Evolutionary conservation across 2,329 filamentous ascomycete species (phyloP).

Genomic region (Ceratocystis cacaofunesta): DNA sequence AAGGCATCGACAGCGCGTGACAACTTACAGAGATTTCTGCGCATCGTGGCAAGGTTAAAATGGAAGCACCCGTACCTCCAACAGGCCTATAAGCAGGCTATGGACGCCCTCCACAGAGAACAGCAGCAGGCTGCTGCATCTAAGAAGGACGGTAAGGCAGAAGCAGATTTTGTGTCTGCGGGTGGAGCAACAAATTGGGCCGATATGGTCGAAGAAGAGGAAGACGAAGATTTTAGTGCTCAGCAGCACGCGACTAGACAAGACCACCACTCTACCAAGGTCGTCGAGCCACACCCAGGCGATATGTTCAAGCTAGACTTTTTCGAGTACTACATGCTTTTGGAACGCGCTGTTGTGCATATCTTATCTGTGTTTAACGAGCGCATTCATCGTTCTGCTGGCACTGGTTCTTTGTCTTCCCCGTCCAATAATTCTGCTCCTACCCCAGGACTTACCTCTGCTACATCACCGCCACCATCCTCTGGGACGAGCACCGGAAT

Average conservation of each 20-base stretch:
- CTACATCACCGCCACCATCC: not conserved
- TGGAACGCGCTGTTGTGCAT: constrained; percentile 56
- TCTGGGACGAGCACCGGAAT: not conserved
- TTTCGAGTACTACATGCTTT: constrained; percentile 58
- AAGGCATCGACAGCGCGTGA: constrained; percentile 4
- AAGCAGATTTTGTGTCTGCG: not conserved
- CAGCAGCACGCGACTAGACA: not conserved
- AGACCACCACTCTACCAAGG: not conserved
- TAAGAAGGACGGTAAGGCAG: not conserved
- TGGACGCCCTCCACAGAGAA: constrained; percentile 19
- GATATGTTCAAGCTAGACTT: constrained; percentile 64
- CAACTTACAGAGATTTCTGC: constrained; percentile 17
- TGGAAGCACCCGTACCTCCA: constrained; percentile 50
- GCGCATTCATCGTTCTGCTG: constrained; percentile 27
- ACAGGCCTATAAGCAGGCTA: constrained; percentile 39
- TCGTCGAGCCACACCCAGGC: constrained; percentile 36
- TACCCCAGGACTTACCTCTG: not conserved
- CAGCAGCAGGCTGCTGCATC: not conserved
- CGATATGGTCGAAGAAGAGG: constrained; percentile 15
- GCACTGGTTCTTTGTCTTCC: not conserved
- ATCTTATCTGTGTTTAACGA: constrained; percentile 51
- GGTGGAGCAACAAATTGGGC: constrained; percentile 8
- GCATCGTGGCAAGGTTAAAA: constrained; percentile 32
- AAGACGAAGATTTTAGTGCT: constrained; percentile 20
- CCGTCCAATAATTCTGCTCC: not conserved